Evolutionary conservation across 371 early-diverging fungal species (phyloP).

Genomic region (Quaeritorhiza haematococci): DNA sequence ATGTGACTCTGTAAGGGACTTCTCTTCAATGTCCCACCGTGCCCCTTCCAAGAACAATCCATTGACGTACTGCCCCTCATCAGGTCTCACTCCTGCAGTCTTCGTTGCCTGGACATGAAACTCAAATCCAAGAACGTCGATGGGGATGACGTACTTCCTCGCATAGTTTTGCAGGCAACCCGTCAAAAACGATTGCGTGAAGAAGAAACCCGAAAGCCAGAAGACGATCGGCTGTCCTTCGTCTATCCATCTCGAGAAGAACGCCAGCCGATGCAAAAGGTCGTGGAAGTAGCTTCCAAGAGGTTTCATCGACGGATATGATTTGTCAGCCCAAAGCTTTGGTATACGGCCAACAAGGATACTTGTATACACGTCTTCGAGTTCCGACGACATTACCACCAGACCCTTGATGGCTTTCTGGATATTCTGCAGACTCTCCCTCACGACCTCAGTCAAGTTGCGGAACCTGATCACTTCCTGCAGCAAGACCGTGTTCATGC

Average conservation of each 20-base stretch:
- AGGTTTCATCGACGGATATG: slow-evolving; percentile 51
- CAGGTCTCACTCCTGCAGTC: slow-evolving; percentile 47
- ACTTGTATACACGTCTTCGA: slow-evolving; percentile 46
- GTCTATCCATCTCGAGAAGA: slow-evolving; percentile 45
- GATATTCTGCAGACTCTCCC: slow-evolving; percentile 41
- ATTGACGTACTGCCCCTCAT: slow-evolving; percentile 47
- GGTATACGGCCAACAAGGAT: slow-evolving; percentile 46
- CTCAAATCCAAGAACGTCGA: slow-evolving; percentile 44
- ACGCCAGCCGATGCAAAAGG: slow-evolving; percentile 35
- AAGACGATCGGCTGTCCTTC: slow-evolving; percentile 50
- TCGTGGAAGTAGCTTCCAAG: slow-evolving; percentile 44
- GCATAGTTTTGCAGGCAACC: slow-evolving; percentile 53
- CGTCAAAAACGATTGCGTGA: slow-evolving; percentile 43
- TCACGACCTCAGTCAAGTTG: slow-evolving; percentile 40
- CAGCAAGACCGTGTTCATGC: slow-evolving; percentile 53
- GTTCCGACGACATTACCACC: slow-evolving; percentile 49
- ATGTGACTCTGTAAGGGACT: slow-evolving; percentile 40
- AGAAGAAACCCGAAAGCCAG: slow-evolving; percentile 54
- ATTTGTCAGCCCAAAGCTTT: slow-evolving; percentile 41
- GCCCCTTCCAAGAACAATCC: slow-evolving; percentile 52
- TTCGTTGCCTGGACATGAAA: slow-evolving; percentile 35
- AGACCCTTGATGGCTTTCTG: slow-evolving; percentile 55
- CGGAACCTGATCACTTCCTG: slow-evolving; percentile 49
- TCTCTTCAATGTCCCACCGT: slow-evolving; percentile 42
- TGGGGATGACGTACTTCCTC: slow-evolving; percentile 49